Base-by-base conservation (phyloP, 768 basidiomycete species). In the Serendipita sp. region DNA sequence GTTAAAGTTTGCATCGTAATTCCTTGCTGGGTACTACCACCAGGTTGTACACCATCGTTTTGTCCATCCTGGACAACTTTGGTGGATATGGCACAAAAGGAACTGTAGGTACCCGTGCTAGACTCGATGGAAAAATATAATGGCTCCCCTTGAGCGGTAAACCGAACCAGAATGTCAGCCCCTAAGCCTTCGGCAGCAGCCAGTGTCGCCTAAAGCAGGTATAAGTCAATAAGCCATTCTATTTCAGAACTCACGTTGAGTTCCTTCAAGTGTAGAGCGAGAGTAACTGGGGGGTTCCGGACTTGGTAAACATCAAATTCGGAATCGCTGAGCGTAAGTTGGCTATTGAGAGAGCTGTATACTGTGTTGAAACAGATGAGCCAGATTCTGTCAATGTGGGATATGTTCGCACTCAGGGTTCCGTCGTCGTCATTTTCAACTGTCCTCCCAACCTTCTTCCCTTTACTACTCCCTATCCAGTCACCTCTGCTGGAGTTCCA, bases 251-350 rank as follows among this genome's bases (percentile, higher is more conserved):
- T 66, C 67, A 89, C 90, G 66, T 84, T 89, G 74, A 92, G 90
- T 75, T 92, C 90, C 44, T 86, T 83, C 34, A 92, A 74, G 73
- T 91, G 89, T 69, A 92, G 90, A 0, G 83, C 84, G 63, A 92
- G 80, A 2, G 81, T 84, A 37, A 81, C 80, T 1, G 90, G 86
- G 16, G 81, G 74, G 8, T 78, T 74, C 69, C 77, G 78, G 10
- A 91, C 75, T 53, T 88, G 81, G 70, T 91, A 92, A 4, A 79
- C 74, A 63, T 92, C 89, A 67, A 92, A 92, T 69, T 92, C 91
- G 45, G 88, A 86, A 35, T 35, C 56, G 16, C 16, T n/a, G 34
- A 60, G 56, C 1, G 24, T 60, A 8, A 60, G 11, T 37, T 30
- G 35, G n/a, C 56, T 60, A 32, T 60, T 60, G 16, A 60, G 28